Base-by-base conservation (phyloP, 306 rosid genomes). In the Castanopsis chinensis region DNA sequence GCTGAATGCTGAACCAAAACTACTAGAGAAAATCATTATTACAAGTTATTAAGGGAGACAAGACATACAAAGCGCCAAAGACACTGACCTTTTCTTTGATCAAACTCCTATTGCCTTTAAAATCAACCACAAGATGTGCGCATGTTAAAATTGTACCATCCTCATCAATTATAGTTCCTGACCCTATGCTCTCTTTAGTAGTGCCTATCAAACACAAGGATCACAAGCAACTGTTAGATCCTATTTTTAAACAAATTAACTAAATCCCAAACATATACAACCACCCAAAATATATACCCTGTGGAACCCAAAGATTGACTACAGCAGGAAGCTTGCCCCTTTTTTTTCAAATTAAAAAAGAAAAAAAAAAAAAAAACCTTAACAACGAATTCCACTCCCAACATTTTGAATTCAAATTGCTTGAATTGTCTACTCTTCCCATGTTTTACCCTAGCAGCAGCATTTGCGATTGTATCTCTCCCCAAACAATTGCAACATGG, bases 81-180 rank as follows among this genome's bases (percentile, higher is more conserved):
- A 51, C 68, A 76, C 97, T 78, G 69, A 91, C 99, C 97, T 90
- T 91, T 83, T 93, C 90, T 55, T 91, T 92, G 32, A 87, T 15
- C 33, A 83, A 80, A 83, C 86, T 73, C 81, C 83, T 79, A 10
- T 54, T 13, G 63, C 96, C 96, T 2, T 85, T 87, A 84, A 86
- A 85, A 88, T 86, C 86, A 51, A 83, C 82, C 77, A 95, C 94
- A 78, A 86, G 87, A 86, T 92, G 99, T 49, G 98, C 98, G 84
- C 94, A 90, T 25, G 99, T 95, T 87, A 95, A 83, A 71, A 92
- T 91, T 43, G 97, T 92, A 61, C 99, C 99, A 77, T 95, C 91
- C 85, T 86, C 54, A 76, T 89, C 69, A 69, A 95, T 92, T 61
- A 95, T 92, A 7, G 98, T 95, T 80, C 99, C 98, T 2, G 99